These are phyloP conservation scores for Scedosporium dehoogii DNA, from an alignment of 2,329 filamentous ascomycete species.

Conservation along the genomic window DNA sequence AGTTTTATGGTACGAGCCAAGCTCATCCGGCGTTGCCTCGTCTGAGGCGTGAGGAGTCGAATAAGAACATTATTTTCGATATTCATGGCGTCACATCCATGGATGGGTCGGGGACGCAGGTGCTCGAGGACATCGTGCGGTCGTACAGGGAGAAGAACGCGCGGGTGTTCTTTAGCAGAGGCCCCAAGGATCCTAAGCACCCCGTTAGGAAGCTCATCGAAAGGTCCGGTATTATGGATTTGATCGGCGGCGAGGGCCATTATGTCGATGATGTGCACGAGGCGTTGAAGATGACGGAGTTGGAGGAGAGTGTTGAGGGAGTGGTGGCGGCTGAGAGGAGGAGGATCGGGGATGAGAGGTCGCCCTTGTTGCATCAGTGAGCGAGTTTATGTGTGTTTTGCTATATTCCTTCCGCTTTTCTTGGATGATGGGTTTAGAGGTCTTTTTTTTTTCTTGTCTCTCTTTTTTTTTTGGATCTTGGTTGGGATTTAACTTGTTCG, in stretches of 20 bases:
- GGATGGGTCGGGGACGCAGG: conserved; percentile 87
- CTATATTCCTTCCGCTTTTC: too few species aligned
- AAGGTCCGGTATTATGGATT: conserved; percentile 73
- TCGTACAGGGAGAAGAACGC: conserved; percentile 70
- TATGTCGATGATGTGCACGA: conserved; percentile 80
- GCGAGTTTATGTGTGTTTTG: not conserved
- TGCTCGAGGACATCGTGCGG: conserved; percentile 79
- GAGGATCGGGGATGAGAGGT: not conserved
- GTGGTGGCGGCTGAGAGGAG: not conserved
- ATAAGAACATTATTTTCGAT: conserved; percentile 90
- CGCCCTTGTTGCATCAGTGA: not conserved
- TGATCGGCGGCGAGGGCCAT: conserved; percentile 65
- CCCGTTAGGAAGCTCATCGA: conserved; percentile 64
- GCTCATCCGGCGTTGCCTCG: conserved; percentile 83
- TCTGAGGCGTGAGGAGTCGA: conserved; percentile 66
- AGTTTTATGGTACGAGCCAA: conserved; percentile 76
- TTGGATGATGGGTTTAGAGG: not conserved
- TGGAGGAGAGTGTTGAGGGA: conserved; percentile 40
- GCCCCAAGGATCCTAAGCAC: conserved; percentile 34
- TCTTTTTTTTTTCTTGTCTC: not conserved
- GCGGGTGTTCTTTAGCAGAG: conserved; percentile 61
- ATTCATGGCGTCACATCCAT: conserved; percentile 94
- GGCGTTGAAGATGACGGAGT: conserved; percentile 71
- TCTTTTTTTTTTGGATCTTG: not conserved
- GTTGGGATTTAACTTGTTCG: not conserved